A percentile compares a stretch with the other conserved stretches of the same genome.
These are phyloP conservation scores for Rhododendron mucronatum DNA, from an alignment of 148 eudicot genomes.

Conservation along the genomic window DNA sequence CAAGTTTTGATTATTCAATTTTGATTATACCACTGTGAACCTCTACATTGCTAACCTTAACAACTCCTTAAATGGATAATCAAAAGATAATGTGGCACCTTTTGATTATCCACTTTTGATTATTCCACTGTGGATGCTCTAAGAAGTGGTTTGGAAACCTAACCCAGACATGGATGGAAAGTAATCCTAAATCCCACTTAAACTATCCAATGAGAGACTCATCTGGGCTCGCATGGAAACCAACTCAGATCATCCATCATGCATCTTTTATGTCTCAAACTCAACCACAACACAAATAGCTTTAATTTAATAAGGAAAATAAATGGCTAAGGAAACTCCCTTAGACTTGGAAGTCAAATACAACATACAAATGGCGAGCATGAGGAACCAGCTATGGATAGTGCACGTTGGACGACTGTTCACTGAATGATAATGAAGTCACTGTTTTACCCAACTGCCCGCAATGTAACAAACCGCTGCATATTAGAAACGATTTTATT, in stretches of 20 bases:
- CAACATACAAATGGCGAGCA: background rate
- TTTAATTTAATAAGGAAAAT: background rate
- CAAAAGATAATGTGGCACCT: too few species aligned
- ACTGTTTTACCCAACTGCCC: conserved; percentile 2
- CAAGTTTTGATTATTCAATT: too few species aligned
- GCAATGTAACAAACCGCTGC: background rate
- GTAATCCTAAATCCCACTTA: background rate
- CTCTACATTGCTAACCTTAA: too few species aligned
- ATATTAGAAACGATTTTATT: conserved; percentile 1
- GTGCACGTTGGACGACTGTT: background rate
- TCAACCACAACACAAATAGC: background rate
- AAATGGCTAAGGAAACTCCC: background rate
- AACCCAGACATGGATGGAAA: background rate
- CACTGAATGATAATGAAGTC: background rate
- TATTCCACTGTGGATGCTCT: too few species aligned
- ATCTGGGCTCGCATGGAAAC: background rate
- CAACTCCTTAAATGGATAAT: too few species aligned
- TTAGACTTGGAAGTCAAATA: background rate
- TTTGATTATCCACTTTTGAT: too few species aligned
- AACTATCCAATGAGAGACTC: background rate
- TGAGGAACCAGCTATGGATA: background rate
- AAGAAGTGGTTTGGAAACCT: background rate
- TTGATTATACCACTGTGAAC: too few species aligned
- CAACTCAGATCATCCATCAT: background rate
- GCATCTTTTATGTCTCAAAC: background rate